Percentiles rank a stretch among this genome's conserved stretches.
These are phyloP conservation scores for Solanum habrochaites DNA, from an alignment of 257 asterid genomes.

Conservation along the genomic window DNA sequence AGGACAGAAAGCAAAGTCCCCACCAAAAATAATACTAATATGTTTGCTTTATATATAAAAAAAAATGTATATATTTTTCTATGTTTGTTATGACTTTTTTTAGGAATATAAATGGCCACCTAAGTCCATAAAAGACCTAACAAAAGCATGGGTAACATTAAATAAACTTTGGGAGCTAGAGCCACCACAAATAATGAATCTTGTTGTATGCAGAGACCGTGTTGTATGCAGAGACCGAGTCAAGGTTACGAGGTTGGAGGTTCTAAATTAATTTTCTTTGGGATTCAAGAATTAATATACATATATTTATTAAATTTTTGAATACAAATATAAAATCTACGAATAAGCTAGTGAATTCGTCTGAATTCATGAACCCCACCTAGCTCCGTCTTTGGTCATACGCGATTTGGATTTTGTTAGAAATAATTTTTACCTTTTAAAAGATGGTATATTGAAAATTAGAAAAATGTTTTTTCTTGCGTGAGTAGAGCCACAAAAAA, in stretches of 20 bases:
- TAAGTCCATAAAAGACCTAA: neutral
- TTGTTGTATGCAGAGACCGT: no score
- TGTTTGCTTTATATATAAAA: no score
- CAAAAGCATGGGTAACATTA: neutral
- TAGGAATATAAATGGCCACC: neutral
- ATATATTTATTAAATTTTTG: no score
- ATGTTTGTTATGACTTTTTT: neutral
- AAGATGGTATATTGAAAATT: neutral
- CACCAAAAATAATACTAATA: neutral
- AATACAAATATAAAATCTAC: no score
- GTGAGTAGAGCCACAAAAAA: neutral
- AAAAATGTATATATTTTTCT: neutral
- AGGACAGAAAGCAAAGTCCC: neutral
- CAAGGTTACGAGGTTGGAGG: no score
- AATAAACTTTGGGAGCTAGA: neutral
- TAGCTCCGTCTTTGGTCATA: no score
- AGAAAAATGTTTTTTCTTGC: neutral
- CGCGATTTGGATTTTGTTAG: neutral
- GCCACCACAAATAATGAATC: neutral
- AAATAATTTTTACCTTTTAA: neutral
- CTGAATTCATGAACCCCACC: no score
- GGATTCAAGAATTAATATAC: no score
- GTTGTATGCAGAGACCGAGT: no score
- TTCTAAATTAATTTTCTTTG: fast-evolving
- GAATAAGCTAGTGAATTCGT: no score